phyloP scores from a whole-genome alignment of 805 yeast species.

The Torulaspora indica region DNA sequence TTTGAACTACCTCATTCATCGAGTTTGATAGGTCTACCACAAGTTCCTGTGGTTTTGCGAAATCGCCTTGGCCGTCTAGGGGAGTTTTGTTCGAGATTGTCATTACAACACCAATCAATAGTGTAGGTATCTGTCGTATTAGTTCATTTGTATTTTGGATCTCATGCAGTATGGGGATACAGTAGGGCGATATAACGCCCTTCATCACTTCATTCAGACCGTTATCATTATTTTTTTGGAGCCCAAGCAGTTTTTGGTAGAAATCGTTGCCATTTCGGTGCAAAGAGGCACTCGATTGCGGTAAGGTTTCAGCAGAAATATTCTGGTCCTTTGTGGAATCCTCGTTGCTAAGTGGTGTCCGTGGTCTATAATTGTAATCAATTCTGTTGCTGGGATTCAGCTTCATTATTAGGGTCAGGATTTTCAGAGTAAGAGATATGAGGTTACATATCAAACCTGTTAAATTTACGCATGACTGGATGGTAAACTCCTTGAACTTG shows the following conservation, averaged over 20 bases:
- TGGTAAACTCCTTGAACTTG: constrained; percentile 3
- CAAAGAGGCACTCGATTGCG: not conserved
- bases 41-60: constrained; percentile 24
- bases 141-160: constrained; percentile 28
- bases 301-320: not conserved
- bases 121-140: constrained; percentile 32
- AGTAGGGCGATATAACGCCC: constrained; percentile 32
- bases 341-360: not conserved
- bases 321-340: not conserved
- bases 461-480: constrained; percentile 17
- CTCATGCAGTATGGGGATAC: constrained; percentile 28
- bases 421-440: constrained; percentile 23
- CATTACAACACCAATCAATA: constrained; percentile 30
- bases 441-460: constrained; percentile 22
- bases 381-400: constrained; percentile 33
- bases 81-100: constrained; percentile 13
- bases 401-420: constrained; percentile 26
- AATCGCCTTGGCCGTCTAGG: constrained; percentile 11
- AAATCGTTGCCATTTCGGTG: constrained; percentile 20
- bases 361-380: constrained; percentile 25
- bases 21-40: constrained; percentile 33
- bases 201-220: constrained; percentile 15
- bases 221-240: constrained; percentile 17
- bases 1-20: constrained; percentile 34
- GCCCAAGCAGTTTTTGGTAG: constrained; percentile 31